phyloP scores from a whole-genome alignment of 2,329 filamentous ascomycete species.

The Sporothrix brasiliensis region DNA sequence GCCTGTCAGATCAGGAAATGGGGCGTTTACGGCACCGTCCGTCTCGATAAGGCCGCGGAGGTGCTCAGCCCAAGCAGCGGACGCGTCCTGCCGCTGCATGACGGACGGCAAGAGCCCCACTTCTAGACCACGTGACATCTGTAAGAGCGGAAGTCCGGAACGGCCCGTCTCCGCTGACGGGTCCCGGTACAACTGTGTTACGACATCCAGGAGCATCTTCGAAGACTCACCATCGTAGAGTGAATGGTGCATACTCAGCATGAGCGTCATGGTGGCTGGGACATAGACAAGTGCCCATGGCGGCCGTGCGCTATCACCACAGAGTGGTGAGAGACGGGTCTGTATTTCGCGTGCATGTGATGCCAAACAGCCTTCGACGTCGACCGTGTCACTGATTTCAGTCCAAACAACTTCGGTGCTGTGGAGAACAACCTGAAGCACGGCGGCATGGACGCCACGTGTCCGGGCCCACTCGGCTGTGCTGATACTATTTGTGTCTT shows the following conservation, averaged over 20 bases:
- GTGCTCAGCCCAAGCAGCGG: constrained; percentile 34
- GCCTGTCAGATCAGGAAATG: constrained; percentile 38
- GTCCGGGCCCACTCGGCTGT: constrained; percentile 4
- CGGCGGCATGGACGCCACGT: background rate
- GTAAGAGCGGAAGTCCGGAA: background rate
- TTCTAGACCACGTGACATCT: constrained; percentile 36
- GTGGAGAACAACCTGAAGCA: background rate
- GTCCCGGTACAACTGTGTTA: constrained; percentile 23
- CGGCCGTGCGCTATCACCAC: constrained; percentile 33
- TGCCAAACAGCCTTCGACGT: background rate
- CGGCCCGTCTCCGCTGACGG: background rate
- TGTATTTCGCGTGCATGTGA: background rate
- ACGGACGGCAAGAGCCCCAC: constrained; percentile 36
- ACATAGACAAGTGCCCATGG: constrained; percentile 46
- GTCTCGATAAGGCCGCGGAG: constrained; percentile 32
- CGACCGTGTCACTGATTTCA: background rate
- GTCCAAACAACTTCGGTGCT: background rate
- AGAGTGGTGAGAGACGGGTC: background rate
- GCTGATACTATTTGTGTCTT: background rate
- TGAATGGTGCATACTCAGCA: constrained; percentile 58
- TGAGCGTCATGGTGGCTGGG: constrained; percentile 41
- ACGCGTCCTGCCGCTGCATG: constrained; percentile 35
- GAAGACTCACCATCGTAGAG: constrained; percentile 66
- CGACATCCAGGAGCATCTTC: constrained; percentile 54
- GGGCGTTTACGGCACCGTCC: constrained; percentile 36